Evolutionary conservation across 495 filamentous ascomycete genomes (phyloP), one percentile per base, ranked within the genome.

Genomic region (Ramalina intermedia): DNA sequence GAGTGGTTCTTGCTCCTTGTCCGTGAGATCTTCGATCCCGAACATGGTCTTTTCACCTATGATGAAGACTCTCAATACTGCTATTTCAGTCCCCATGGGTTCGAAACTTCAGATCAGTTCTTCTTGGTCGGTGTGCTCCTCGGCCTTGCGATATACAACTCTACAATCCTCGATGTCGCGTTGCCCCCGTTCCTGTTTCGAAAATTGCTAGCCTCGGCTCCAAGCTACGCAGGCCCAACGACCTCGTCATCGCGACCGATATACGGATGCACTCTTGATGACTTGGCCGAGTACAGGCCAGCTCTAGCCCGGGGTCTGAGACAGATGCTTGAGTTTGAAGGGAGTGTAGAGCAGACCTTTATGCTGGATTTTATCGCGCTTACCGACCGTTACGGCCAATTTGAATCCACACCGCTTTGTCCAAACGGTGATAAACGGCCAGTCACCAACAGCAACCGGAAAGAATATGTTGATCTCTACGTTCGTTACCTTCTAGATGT

Each of bases 1-100:
- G 89, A 96, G 64, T 96, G 90, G 90, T 96, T 96, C 58, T 68
- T 95, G 35, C 72, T 95, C 45, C 76, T 96, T 16, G 85, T 94
- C 16, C 73, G 90, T 50, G 89, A 96, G 57, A 77, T 96, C 23
- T 95, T 95, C 63, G 87, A 94, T 58, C 87, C 87, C 13, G 79
- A 87, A 56, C 82, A 94, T 64, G 87, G 87, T 0, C 76, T 95
- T 58, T 95, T 95, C 61, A 67, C 84, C 16, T 96, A 94, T 65
- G 90, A 95, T 54, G 86, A 94, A n/a, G 89, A 96, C 54, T 94
- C 89, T 5, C 74, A 78, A 35, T 87, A 85, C 58, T 95, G 89
- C 63, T 96, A 96, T 63, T 96, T 96, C 70, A 96, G 95, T 59
- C 85, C 89, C 2, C 75, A 81, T 58, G 85, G 84, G 38, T 85